These are phyloP conservation scores for Lasiosphaeris hirsuta DNA, from an alignment of 495 filamentous ascomycete genomes.

Conservation along the genomic window DNA sequence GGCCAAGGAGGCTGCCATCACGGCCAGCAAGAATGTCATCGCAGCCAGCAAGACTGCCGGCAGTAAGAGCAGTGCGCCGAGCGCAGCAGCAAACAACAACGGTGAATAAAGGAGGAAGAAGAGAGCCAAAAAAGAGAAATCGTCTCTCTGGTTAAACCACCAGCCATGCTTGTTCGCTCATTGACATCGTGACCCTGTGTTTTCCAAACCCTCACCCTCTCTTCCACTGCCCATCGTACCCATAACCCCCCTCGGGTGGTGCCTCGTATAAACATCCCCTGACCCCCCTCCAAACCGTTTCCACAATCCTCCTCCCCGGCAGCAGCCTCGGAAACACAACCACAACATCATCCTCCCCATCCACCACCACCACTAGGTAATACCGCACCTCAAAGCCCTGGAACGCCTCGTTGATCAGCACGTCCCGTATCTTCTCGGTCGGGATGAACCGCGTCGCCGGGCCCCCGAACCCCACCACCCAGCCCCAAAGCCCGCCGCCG, in stretches of 20 bases:
- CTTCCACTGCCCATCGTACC: background rate
- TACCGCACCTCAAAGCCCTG: conserved; percentile 86
- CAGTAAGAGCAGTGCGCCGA: too few relatives aligned
- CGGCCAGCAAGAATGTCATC: conserved; percentile 18
- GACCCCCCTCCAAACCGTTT: conserved; percentile 80
- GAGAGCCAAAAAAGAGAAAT: too few relatives aligned
- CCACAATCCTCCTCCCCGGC: conserved; percentile 65
- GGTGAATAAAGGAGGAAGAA: too few relatives aligned
- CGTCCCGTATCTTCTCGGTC: conserved; percentile 83
- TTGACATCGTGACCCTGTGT: background rate
- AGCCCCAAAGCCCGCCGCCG: background rate
- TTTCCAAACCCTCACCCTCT: background rate
- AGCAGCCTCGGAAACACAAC: conserved; percentile 89
- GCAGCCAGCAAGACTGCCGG: conserved; percentile 21
- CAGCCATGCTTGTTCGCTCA: too few relatives aligned
- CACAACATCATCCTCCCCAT: conserved; percentile 81
- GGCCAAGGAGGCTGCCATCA: conserved; percentile 21
- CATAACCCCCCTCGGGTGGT: background rate
- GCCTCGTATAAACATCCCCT: conserved; percentile 71
- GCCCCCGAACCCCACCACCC: conserved; percentile 43
- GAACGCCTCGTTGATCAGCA: conserved; percentile 95
- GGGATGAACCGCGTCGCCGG: conserved; percentile 76
- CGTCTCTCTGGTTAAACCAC: too few relatives aligned
- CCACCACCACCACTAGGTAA: conserved; percentile 86
- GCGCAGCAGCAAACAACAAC: too few relatives aligned